Base-by-base conservation (phyloP, 2,329 filamentous ascomycete genomes). In the Xylariaceae sp. region DNA sequence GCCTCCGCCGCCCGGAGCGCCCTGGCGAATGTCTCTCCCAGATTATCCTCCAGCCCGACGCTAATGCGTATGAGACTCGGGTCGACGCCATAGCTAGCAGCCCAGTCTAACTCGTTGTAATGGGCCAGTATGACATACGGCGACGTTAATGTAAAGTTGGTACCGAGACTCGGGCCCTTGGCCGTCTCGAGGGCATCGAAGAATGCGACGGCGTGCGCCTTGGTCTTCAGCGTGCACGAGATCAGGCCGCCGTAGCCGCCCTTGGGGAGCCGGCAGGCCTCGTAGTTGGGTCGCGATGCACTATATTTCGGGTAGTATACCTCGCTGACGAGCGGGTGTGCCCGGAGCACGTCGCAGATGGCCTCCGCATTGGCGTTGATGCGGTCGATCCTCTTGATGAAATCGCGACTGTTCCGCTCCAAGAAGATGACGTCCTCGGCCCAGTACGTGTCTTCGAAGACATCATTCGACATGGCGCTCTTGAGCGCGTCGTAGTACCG, bases 381-480 rank as follows among this genome's bases (percentile, higher is more conserved):
- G 51, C 90, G 83, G 59, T 88, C 85, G 56, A 96, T 90, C 53
- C 94, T 83, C 15, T 81, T 80, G 18, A 86, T 80, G 69, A 96
- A 97, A 73, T 97, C 91, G 15, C 94, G 86, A 69, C 91, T 96
- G 71, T 99, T 99, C 58, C 92, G 83, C 73, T 99, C 94, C 74
- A 99, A 85, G 72, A 96, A 96, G 37, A 99, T 84, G 46, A 87
- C 84, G 71, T 99, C 94, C 74, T 96, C 92, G 16, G 87, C 84
- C 90, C 94, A 99, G 69, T 94, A 91, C 51, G 88, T 91, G 70
- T 96, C 89, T 71, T 95, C 89, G 68, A 88, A 94, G 41, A 88
- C 81, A 8, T 71, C 69, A 4, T 71, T 68, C 4, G 73, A 72
- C 68, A 89, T 81, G n/a, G 78, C 76, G 5, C 75, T 67, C 67